phyloP scores from a whole-genome alignment of 176 grass and related monocot genomes.

The Rhynchospora tenuis region DNA sequence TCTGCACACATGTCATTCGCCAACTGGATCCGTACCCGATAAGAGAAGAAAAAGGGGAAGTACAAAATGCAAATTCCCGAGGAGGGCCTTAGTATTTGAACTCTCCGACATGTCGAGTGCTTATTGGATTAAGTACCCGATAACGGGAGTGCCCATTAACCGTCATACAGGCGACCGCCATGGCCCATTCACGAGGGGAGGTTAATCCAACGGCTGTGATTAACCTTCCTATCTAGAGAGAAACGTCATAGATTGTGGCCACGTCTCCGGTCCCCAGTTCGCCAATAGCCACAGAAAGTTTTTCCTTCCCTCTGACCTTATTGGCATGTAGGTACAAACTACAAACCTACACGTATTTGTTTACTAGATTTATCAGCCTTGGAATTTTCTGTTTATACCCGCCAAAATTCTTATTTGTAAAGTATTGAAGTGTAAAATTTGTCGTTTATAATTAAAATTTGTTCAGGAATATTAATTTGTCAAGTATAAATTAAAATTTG shows the following conservation, averaged over 20 bases:
- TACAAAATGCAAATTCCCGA: slow-evolving; percentile 1
- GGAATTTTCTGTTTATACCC: not conserved
- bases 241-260: slow-evolving; percentile 13
- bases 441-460: not conserved
- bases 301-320: not conserved
- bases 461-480: not conserved
- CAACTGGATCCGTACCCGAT: not conserved
- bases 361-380: not conserved
- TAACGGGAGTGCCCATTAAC: slow-evolving; percentile 12
- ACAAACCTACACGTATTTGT: slow-evolving; percentile 19
- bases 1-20: not conserved
- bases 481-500: not conserved
- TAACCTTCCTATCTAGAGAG: slow-evolving; percentile 2
- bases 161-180: not conserved
- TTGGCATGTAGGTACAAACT: slow-evolving; percentile 9
- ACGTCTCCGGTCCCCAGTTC: slow-evolving; percentile 8
- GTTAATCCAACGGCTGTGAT: slow-evolving; percentile 9
- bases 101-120: not conserved
- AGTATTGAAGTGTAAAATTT: not conserved
- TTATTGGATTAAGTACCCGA: not conserved
- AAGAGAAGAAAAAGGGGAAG: not conserved
- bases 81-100: not conserved
- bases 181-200: not conserved
- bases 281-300: slow-evolving; percentile 15
- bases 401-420: not conserved